A percentile compares a stretch with the other conserved stretches of the same genome.
phyloP scores from a whole-genome alignment of 371 early-diverging fungal genomes.

The Mortierella sp. region DNA sequence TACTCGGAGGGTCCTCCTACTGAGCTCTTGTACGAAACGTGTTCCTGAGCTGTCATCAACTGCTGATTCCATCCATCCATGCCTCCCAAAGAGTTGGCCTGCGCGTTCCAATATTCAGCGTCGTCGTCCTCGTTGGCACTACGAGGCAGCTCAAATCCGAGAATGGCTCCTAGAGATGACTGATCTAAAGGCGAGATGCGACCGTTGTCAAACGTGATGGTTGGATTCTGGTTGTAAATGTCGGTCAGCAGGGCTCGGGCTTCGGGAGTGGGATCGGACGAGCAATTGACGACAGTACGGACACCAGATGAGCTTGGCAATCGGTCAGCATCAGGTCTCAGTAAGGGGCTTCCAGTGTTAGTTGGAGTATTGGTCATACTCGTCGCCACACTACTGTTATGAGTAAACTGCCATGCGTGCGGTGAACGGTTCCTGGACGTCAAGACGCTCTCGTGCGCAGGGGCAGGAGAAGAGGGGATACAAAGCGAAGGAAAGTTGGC shows the following conservation, averaged over 20 bases:
- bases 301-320: conserved; percentile 3
- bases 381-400: conserved; percentile 41
- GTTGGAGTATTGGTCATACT: conserved; percentile 42
- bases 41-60: conserved; percentile 51
- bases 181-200: conserved; percentile 46
- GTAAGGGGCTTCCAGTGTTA: conserved; percentile 28
- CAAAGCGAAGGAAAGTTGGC: conserved; percentile 46
- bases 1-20: conserved; percentile 45
- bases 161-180: conserved; percentile 42
- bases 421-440: conserved; percentile 38
- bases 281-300: conserved; percentile 34
- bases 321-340: conserved; percentile 34
- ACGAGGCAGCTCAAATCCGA: conserved; percentile 47
- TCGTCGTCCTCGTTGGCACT: conserved; percentile 50
- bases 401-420: conserved; percentile 32
- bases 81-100: conserved; percentile 51
- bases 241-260: conserved; percentile 40
- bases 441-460: conserved; percentile 31
- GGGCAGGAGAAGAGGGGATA: conserved; percentile 51
- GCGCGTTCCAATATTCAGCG: conserved; percentile 50
- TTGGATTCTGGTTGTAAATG: conserved; percentile 46
- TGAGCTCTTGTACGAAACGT: conserved; percentile 45
- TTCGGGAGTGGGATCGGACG: conserved; percentile 41
- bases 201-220: conserved; percentile 46
- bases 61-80: conserved; percentile 56